phyloP scores from a whole-genome alignment of 176 grass and related monocot genomes.

The Bolboschoenus planiculmis region DNA sequence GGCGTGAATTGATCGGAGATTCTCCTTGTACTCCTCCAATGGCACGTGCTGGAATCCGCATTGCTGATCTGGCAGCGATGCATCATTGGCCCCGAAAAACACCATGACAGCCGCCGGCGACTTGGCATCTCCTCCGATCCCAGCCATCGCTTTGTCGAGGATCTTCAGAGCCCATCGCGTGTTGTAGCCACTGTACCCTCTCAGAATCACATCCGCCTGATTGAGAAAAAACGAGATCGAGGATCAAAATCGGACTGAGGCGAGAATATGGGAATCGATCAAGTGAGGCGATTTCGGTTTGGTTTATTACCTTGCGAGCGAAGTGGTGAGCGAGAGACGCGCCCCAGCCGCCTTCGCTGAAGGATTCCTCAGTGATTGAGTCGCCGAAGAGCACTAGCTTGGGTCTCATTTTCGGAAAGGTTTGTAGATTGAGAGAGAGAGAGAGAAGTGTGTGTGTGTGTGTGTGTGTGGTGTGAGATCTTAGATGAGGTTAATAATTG shows the following conservation, averaged over 20 bases:
- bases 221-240: not conserved
- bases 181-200: conserved; percentile 86
- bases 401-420: conserved; percentile 28
- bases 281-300: not conserved
- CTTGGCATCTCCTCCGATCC: conserved; percentile 4
- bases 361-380: conserved; percentile 84
- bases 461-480: not conserved
- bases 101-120: conserved; percentile 56
- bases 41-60: conserved; percentile 71
- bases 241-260: not conserved
- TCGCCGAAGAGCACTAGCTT: conserved; percentile 80
- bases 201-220: conserved; percentile 78
- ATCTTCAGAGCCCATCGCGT: conserved; percentile 73
- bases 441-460: too few species aligned
- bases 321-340: conserved; percentile 53
- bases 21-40: conserved; percentile 54
- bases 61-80: conserved; percentile 39
- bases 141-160: conserved; percentile 46
- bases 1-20: conserved; percentile 59
- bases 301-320: conserved; percentile 31
- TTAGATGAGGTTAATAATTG: not conserved
- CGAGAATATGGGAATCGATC: not conserved
- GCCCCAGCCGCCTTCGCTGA: conserved; percentile 68
- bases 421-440: not conserved
- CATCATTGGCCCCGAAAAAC: conserved; percentile 94